A percentile compares a stretch with the other conserved stretches of the same genome.
Evolutionary conservation across 139 green algal genomes (phyloP).

Genomic region (Nannochloris sp.): DNA sequence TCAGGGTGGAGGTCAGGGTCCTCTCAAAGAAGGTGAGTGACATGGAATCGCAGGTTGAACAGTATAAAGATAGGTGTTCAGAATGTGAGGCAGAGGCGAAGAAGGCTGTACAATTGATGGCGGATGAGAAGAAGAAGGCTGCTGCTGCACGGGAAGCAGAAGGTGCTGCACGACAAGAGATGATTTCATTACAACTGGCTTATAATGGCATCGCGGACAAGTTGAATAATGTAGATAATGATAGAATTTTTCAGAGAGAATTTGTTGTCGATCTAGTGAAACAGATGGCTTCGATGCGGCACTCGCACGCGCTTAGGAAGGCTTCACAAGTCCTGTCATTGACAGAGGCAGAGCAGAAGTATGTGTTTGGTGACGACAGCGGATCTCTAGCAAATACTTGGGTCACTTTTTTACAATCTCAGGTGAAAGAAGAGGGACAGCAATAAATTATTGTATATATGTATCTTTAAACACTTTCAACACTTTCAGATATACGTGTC

Average conservation of each 20-base stretch:
- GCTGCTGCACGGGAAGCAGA: neutral
- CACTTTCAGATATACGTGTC: constrained; percentile 22
- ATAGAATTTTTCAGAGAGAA: neutral
- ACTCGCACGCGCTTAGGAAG: neutral
- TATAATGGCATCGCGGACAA: neutral
- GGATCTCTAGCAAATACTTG: constrained; percentile 19
- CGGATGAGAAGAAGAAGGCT: neutral
- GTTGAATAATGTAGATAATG: neutral
- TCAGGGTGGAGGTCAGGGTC: constrained; percentile 10
- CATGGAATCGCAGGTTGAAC: constrained; percentile 16
- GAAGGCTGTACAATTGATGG: constrained; percentile 12
- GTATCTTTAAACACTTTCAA: too few species aligned
- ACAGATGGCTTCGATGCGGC: neutral
- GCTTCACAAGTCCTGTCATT: neutral
- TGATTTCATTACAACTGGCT: constrained; percentile 7
- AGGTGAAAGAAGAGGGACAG: constrained; percentile 11
- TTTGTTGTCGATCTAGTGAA: neutral
- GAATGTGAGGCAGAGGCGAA: neutral
- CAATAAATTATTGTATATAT: too few species aligned
- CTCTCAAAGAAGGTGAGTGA: constrained; percentile 21
- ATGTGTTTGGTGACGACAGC: neutral
- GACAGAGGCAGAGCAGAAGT: neutral
- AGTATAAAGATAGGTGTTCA: neutral
- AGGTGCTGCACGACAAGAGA: neutral
- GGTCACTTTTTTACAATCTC: constrained; percentile 24